Evolutionary conservation across 2,329 filamentous ascomycete genomes (phyloP).

Genomic region (Dactylonectria macrodidyma): DNA sequence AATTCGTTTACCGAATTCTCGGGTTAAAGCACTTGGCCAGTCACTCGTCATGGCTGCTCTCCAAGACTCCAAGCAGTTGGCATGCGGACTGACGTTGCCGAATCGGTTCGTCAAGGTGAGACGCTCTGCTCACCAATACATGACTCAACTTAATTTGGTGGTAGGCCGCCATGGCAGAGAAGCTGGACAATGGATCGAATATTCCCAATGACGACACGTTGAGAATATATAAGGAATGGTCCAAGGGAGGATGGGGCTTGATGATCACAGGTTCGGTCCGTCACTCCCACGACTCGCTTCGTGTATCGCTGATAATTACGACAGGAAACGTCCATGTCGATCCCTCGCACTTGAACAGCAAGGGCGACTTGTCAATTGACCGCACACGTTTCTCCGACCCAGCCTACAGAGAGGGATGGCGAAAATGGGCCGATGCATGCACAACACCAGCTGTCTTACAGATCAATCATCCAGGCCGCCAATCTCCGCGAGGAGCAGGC

Average conservation of each 20-base stretch:
- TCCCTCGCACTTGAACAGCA: background rate
- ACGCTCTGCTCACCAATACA: background rate
- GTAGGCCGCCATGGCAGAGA: background rate
- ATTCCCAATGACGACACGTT: background rate
- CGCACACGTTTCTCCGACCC: background rate
- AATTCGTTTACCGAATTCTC: too few species aligned
- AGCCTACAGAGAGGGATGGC: background rate
- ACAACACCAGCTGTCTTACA: background rate
- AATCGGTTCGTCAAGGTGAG: background rate
- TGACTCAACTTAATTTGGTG: background rate
- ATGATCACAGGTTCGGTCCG: slow-evolving; percentile 3
- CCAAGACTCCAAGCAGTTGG: background rate
- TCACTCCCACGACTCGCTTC: background rate
- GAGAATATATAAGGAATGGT: background rate
- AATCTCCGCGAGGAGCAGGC: background rate
- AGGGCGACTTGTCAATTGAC: background rate
- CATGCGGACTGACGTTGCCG: background rate
- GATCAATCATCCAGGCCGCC: slow-evolving; percentile 5
- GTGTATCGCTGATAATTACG: background rate
- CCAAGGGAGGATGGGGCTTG: slow-evolving; percentile 12
- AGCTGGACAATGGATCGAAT: background rate
- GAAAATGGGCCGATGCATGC: slow-evolving; percentile 5
- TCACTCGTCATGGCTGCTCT: background rate
- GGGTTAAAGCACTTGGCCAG: too few species aligned
- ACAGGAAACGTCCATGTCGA: slow-evolving; percentile 6